Conservation (phyloP, 495 filamentous ascomycete genomes). For the Aspergillus sparsus region DNA sequence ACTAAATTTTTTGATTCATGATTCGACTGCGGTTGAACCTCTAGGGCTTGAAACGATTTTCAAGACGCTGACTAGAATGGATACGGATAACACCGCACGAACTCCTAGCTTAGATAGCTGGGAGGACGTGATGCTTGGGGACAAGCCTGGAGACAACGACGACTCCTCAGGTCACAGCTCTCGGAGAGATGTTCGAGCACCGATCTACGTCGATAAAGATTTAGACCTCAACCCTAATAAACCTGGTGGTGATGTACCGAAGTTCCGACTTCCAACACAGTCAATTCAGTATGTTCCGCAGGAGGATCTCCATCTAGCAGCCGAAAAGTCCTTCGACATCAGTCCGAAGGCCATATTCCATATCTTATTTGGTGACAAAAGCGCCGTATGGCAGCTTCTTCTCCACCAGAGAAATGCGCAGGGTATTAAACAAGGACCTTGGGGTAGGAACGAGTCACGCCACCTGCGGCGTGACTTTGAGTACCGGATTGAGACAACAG, state of each 20-base stretch:
- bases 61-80: constrained; percentile 66
- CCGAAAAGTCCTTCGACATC: constrained; percentile 80
- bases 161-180: constrained; percentile 32
- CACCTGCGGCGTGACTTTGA: constrained; percentile 74
- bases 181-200: constrained; percentile 56
- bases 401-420: constrained; percentile 82
- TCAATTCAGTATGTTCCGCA: constrained; percentile 81
- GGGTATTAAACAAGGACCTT: constrained; percentile 82
- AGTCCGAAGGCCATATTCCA: constrained; percentile 94
- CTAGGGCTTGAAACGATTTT: constrained; percentile 64
- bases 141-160: constrained; percentile 32
- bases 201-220: constrained; percentile 63
- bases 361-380: constrained; percentile 93
- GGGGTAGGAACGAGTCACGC: constrained; percentile 67
- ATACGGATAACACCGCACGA: constrained; percentile 59
- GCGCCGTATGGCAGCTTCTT: constrained; percentile 87
- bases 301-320: constrained; percentile 67
- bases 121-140: constrained; percentile 80
- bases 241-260: constrained; percentile 55
- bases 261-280: constrained; percentile 81
- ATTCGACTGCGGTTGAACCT: constrained; percentile 65
- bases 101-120: constrained; percentile 85
- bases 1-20: constrained; percentile 79
- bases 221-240: constrained; percentile 52
- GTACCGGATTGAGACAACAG: constrained; percentile 70